Percentiles rank a stretch among this genome's conserved stretches.
These are phyloP conservation scores for Kwoniella pini DNA, from an alignment of 768 basidiomycete species.

Conservation along the genomic window DNA sequence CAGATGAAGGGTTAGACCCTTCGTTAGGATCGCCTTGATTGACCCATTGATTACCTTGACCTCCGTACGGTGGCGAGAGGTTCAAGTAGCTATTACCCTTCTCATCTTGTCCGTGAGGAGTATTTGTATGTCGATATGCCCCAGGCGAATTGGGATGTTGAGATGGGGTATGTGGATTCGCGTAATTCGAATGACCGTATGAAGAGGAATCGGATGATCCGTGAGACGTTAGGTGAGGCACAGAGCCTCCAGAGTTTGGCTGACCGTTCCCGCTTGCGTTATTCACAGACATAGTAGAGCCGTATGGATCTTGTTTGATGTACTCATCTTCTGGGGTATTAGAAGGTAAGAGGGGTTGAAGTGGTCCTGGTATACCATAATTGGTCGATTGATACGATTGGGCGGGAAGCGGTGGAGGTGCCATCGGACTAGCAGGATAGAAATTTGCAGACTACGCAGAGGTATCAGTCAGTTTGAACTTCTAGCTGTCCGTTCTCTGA, in stretches of 20 bases:
- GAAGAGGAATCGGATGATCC: slow-evolving; percentile 19
- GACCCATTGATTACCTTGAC: slow-evolving; percentile 8
- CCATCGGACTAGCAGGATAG: slow-evolving; percentile 29
- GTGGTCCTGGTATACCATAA: slow-evolving; percentile 22
- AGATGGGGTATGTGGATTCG: slow-evolving; percentile 18
- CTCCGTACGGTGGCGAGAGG: slow-evolving; percentile 17
- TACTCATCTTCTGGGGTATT: slow-evolving; percentile 13
- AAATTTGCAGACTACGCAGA: slow-evolving; percentile 42
- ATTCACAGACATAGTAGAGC: background rate
- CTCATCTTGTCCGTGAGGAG: slow-evolving; percentile 9
- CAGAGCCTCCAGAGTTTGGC: background rate
- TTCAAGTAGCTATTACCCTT: slow-evolving; percentile 16
- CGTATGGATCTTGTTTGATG: slow-evolving; percentile 20
- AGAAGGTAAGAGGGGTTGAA: slow-evolving; percentile 18
- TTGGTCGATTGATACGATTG: slow-evolving; percentile 8
- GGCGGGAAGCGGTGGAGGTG: slow-evolving; percentile 19
- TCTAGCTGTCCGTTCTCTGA: background rate
- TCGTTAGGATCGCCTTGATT: slow-evolving; percentile 11
- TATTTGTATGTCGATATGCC: slow-evolving; percentile 11
- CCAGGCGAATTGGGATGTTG: slow-evolving; percentile 8
- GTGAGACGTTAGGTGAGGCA: slow-evolving; percentile 14
- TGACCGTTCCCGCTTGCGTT: too few species aligned
- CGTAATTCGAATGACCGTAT: slow-evolving; percentile 21
- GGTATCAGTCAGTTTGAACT: background rate
- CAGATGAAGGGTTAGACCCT: background rate